Evolutionary conservation across 768 basidiomycete genomes (phyloP).

Genomic region (Lactarius hatsudake): DNA sequence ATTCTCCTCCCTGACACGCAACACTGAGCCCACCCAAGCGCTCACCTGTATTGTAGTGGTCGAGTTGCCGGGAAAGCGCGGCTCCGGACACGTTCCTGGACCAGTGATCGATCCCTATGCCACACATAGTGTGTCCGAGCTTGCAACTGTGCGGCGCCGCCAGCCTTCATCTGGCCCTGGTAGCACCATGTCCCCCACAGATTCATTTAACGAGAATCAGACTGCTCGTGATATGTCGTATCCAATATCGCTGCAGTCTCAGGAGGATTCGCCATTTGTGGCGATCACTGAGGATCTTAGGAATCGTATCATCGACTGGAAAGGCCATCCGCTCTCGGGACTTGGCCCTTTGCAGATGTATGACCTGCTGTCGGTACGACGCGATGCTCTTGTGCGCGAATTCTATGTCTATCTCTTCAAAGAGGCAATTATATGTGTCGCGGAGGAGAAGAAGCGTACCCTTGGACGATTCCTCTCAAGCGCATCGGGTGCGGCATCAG

Average conservation of each 20-base stretch:
- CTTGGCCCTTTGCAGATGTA: conserved; percentile 90
- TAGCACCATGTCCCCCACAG: conserved; percentile 22
- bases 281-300: conserved; percentile 87
- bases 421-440: conserved; percentile 96
- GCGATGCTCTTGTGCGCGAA: conserved; percentile 86
- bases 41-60: conserved; percentile 93
- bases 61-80: conserved; percentile 81
- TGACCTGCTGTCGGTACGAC: conserved; percentile 84
- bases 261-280: conserved; percentile 72
- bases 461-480: conserved; percentile 70
- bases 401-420: conserved; percentile 97
- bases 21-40: conserved; percentile 68
- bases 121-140: conserved; percentile 19
- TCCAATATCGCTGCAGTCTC: conserved; percentile 4
- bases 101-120: conserved; percentile 47
- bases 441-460: conserved; percentile 84
- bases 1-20: conserved; percentile 76
- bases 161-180: conserved; percentile 36
- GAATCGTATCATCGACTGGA: conserved; percentile 93
- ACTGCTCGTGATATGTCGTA: conserved; percentile 17
- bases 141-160: conserved; percentile 30
- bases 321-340: conserved; percentile 86
- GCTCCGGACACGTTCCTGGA: conserved; percentile 29
- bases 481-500: conserved; percentile 43
- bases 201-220: conserved; percentile 18